Evolutionary conservation across 768 basidiomycete species (phyloP), one percentile per base, ranked within the genome.

Genomic region (Leccinum longicurvipes): DNA sequence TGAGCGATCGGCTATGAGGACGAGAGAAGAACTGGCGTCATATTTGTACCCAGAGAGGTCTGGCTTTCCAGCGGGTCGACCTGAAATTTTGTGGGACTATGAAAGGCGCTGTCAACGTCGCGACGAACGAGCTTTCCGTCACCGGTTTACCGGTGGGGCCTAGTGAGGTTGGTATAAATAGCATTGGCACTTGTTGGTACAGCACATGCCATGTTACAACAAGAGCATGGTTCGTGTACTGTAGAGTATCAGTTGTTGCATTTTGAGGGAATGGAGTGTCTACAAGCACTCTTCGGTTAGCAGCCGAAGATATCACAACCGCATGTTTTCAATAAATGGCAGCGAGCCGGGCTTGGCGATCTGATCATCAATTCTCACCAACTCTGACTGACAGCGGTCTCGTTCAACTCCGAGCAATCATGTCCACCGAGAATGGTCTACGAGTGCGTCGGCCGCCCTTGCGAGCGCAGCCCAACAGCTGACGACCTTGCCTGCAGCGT

Each of bases 361-460:
- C 47, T 23, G 50, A 51, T 56, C 45, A 56, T 32, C 34, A 29
- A 32, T 50, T 50, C 23, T 44, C 46, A 46, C 31, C 53, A 51
- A 31, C 47, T 39, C 21, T 36, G 39, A 45, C 51, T 44, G 42
- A 50, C 44, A 51, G 21, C 34, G 23, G 42, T 21, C 23, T 7
- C 41, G 41, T 42, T 50, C 36, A 53, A 46, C 11, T 32, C 55
- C 32, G 21, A 58, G 27, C 54, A 47, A 53, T 45, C 58, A 71
- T 72, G 70, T 70, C 66, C 47, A 72, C 66, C 47, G 55, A 66
- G 31, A 62, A 56, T 34, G 62, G 73, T 52, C 77, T 83, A 59
- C 79, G 78, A 74, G 81, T 82, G 69, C 63, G 79, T 78, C 60
- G 50, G 49, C 29, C 60, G 44, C 46, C 24, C 46, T 58, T 51